A percentile compares a stretch with the other conserved stretches of the same genome.
These are phyloP conservation scores for Kingdonia uniflora DNA, from an alignment of 164 flowering plant genomes.

Conservation along the genomic window DNA sequence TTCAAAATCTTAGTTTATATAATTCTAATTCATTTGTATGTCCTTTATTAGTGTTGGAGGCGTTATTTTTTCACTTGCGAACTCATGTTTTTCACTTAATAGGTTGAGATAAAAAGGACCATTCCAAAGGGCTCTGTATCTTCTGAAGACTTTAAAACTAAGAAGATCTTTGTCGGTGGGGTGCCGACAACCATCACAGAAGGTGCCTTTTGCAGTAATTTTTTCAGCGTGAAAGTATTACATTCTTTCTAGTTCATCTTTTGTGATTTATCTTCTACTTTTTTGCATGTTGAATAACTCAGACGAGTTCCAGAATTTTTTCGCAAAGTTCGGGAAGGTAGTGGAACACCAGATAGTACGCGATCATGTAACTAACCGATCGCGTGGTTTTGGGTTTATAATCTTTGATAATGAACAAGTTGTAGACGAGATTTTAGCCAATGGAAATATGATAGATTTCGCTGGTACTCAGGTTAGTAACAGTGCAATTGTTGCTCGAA, in stretches of 20 bases:
- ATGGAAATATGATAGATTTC: conserved; percentile 92
- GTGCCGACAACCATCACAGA: conserved; percentile 61
- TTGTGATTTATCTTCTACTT: neutral
- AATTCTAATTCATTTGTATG: neutral
- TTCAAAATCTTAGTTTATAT: no score
- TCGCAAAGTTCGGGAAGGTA: conserved; percentile 73
- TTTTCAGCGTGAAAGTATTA: neutral
- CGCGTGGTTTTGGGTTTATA: conserved; percentile 92
- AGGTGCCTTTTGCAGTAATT: conserved; percentile 29
- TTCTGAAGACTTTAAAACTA: conserved; percentile 73
- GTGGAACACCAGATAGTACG: conserved; percentile 80
- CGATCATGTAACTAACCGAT: conserved; percentile 76
- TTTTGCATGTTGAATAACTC: conserved; percentile 5
- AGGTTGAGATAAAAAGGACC: conserved; percentile 93
- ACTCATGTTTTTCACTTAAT: conserved; percentile 32
- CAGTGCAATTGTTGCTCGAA: conserved; percentile 9
- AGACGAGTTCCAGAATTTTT: conserved; percentile 83
- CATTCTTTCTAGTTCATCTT: neutral
- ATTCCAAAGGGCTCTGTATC: conserved; percentile 81
- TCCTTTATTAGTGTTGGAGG: neutral
- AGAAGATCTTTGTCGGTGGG: conserved; percentile 98
- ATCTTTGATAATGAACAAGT: conserved; percentile 71
- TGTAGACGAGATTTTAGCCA: conserved; percentile 63
- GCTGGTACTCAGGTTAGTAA: conserved; percentile 73
- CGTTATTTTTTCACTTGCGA: conserved; percentile 38